These are phyloP conservation scores for Cercospora zeae-maydis DNA, from an alignment of 2,329 filamentous ascomycete genomes.

Conservation along the genomic window DNA sequence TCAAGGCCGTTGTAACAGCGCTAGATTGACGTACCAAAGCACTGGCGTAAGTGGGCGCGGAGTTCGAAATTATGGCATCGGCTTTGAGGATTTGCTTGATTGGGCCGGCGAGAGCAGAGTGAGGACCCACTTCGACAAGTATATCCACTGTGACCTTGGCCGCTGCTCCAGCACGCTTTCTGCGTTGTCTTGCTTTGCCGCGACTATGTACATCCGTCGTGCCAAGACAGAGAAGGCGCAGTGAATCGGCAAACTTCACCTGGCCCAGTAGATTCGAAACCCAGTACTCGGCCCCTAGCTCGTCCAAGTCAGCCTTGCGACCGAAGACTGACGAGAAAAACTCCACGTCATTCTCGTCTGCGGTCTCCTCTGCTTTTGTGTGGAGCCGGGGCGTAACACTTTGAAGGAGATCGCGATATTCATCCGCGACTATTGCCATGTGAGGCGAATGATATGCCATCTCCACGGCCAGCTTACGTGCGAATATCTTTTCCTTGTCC, in stretches of 20 bases:
- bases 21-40: background rate
- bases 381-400: background rate
- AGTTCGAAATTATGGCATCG: too few species aligned
- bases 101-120: slow-evolving; percentile 7
- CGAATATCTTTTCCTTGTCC: slow-evolving; percentile 24
- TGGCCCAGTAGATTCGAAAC: background rate
- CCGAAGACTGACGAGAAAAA: background rate
- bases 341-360: too few species aligned
- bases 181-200: too few species aligned
- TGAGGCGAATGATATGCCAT: slow-evolving; percentile 46
- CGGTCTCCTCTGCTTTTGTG: background rate
- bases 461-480: slow-evolving; percentile 41
- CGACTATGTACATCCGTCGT: too few species aligned
- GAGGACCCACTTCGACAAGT: slow-evolving; percentile 11
- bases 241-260: background rate
- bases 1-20: background rate
- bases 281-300: background rate
- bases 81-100: background rate
- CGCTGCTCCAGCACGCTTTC: background rate
- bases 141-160: background rate
- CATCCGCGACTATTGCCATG: background rate
- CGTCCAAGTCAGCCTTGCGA: background rate
- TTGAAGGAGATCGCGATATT: background rate
- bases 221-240: background rate
- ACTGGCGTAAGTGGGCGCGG: background rate